Conservation (phyloP, 2,329 filamentous ascomycete genomes). For the Stachybotrys chartarum region DNA sequence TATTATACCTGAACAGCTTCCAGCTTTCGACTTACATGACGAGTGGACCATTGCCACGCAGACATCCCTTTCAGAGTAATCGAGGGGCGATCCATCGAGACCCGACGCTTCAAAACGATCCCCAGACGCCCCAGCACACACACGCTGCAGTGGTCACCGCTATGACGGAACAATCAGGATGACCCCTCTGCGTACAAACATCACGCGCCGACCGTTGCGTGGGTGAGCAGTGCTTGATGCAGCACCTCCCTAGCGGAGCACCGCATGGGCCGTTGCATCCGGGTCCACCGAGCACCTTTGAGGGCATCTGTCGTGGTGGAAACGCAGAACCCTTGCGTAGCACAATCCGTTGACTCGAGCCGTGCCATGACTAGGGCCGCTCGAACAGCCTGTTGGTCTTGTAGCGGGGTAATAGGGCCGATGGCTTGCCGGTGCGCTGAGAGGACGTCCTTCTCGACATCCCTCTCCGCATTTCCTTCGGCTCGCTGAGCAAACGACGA, state of each 20-base stretch:
- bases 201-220: neutral
- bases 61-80: neutral
- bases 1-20: neutral
- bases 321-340: neutral
- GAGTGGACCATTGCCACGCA: neutral
- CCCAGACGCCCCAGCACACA: neutral
- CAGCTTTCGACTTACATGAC: neutral
- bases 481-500: no score
- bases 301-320: neutral
- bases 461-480: no score
- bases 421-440: no score
- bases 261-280: neutral
- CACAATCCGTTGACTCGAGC: neutral
- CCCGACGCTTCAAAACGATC: neutral
- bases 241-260: neutral
- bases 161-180: neutral
- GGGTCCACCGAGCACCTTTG: neutral
- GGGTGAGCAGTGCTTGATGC: neutral
- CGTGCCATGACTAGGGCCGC: neutral
- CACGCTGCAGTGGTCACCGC: neutral
- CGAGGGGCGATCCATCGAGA: neutral
- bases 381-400: no score
- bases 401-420: no score
- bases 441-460: no score
- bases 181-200: neutral